phyloP scores from a whole-genome alignment of 2,329 filamentous ascomycete genomes.

The Diaporthe sp. region DNA sequence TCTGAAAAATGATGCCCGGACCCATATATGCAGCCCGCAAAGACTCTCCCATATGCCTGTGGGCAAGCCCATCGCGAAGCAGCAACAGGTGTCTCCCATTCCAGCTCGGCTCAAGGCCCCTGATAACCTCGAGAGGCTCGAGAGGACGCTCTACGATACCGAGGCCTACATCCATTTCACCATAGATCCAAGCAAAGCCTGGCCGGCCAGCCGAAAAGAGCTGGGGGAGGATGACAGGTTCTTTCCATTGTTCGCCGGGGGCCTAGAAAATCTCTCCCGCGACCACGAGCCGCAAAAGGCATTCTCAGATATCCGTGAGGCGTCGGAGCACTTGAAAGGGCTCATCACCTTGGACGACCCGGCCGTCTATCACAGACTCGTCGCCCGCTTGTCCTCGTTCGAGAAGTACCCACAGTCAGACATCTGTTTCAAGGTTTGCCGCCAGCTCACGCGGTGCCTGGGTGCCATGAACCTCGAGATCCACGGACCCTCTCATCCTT shows the following conservation, averaged over 20 bases:
- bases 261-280: constrained; percentile 16
- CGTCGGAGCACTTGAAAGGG: constrained; percentile 6
- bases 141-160: background rate
- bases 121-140: background rate
- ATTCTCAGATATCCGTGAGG: constrained; percentile 3
- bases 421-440: constrained; percentile 13
- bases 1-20: background rate
- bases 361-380: constrained; percentile 15
- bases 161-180: constrained; percentile 8
- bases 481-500: constrained; percentile 3
- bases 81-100: background rate
- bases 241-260: constrained; percentile 19
- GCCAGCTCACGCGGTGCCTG: constrained; percentile 1
- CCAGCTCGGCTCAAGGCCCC: background rate
- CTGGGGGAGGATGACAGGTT: constrained; percentile 4
- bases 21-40: no score
- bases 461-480: background rate
- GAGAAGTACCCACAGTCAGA: background rate
- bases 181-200: background rate
- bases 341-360: constrained; percentile 9
- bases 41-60: no score
- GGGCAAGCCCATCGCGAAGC: background rate
- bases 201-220: background rate
- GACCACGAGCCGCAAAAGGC: background rate
- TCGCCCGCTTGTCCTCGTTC: constrained; percentile 14